Base-by-base conservation (phyloP, 1,284 basidiomycete genomes). In the Cryptococcus neoformans region DNA sequence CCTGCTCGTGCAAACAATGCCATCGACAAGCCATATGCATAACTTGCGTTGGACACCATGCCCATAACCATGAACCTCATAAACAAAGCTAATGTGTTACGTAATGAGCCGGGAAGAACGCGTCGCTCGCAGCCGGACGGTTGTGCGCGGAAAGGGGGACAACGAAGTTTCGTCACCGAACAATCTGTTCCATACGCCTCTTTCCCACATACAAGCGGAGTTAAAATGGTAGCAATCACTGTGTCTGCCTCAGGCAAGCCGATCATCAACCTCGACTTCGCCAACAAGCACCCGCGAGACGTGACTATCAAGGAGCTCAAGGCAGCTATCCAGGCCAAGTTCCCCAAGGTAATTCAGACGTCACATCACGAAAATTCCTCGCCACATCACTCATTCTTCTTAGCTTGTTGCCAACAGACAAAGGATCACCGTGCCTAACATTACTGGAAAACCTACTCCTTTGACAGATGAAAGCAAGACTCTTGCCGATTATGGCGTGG, bases 371-470 rank as follows among this genome's bases (percentile, higher is more conserved):
- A 47, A 10, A 10, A 8, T 12, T 41, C 16, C 40, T 41, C 11
- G 11, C 16, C 40, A 16, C 39, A 16, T 3, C 3, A n/a, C n/a
- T 14, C 12, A 44, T 8, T 44, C 39, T 10, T 42, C 34, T n/a
- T 53, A 93, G 91, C 83, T 92, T 60, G 82, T 85, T 54, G 67
- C 81, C 1, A 78, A 83, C 54, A 83, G 92, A 38, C 92, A 95
- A 73, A 87, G 87, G 66, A 71, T 95, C 14, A 81, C 84, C 0
- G 74, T 75, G 35, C 70, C 73, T 11, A 39, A 53, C 6, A 39
- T 59, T 17, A 59, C 51, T 8, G 65, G 66, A 28, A 65, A 66
- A 28, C 70, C 73, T 38, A 82, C 81, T 53, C 84, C 84, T 53
- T 70, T 84, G 2, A 80, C 90, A 9, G 78, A 82, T 4, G 88